Base-by-base conservation (phyloP, 768 basidiomycete genomes). In the Crucibulum laeve region DNA sequence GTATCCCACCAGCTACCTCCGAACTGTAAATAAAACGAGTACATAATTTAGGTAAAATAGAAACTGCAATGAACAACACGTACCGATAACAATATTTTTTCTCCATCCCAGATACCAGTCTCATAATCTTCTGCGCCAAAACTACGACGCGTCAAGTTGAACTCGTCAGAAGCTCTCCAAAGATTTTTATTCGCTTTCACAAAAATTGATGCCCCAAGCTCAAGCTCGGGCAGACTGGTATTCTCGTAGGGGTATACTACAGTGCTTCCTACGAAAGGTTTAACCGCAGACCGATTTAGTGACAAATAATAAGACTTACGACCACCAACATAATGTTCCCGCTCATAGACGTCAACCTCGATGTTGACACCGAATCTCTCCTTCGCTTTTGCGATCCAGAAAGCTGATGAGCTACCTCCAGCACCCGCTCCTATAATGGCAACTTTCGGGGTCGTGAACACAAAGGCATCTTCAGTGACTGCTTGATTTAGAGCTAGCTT, bases 401-500 rank as follows among this genome's bases (percentile, higher is more conserved):
- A 88, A 2, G 82, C 91, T 17, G 91, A 87, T 19, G 89, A 86
- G 13, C 79, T 80, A 6, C 93, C 93, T 7, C 73, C 90, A 11
- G 93, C 91, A 21, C 93, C 93, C 0, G 93, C 92, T 14, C 93
- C 93, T 42, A 96, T 79, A 55, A 96, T 82, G 5, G 92, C 93
- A 52, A 96, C 74, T 37, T 83, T 67, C 35, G 82, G 77, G 0
- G 69, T 54, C 14, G 48, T 45, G 18, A 53, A 43, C n/a, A 48
- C 46, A 17, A 46, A 43, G 4, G 51, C 25, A 7, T 43, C 25
- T 24, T 55, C 45, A 32, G 30, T 14, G 49, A 43, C 22, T 25
- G 50, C 43, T 17, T 48, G 42, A 5, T 46, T 30, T 8, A 51
- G 48, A 32, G 55, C 49, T 33, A 59, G 46, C 22, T 57, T 66